These are phyloP conservation scores for Cinchona pubescens DNA, from an alignment of 257 asterid species.

Conservation along the genomic window DNA sequence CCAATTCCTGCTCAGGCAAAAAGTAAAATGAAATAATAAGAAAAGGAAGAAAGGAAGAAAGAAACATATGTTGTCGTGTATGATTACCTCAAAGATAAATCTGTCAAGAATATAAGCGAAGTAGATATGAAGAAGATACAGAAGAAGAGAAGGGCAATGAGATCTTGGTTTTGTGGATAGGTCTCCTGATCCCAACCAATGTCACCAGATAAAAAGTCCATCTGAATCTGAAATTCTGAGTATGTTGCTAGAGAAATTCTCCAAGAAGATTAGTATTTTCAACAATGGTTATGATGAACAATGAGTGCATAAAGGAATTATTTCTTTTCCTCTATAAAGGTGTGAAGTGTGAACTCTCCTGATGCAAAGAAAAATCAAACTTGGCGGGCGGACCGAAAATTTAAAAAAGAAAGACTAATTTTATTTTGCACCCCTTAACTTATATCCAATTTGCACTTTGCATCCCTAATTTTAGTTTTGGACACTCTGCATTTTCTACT, in stretches of 20 bases:
- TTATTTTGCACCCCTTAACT: too few relatives aligned
- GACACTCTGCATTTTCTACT: too few relatives aligned
- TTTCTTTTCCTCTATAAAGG: neutral
- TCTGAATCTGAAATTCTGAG: neutral
- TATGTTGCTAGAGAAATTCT: neutral
- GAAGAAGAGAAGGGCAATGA: conserved; percentile 18
- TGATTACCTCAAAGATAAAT: conserved; percentile 28
- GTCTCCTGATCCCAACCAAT: conserved; percentile 26
- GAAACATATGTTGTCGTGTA: neutral
- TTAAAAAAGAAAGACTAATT: too few relatives aligned
- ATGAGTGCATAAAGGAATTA: neutral
- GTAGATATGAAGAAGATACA: conserved; percentile 19
- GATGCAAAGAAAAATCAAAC: conserved; percentile 3
- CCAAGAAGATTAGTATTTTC: neutral
- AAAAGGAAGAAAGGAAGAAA: neutral
- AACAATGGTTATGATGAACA: neutral
- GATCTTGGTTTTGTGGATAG: conserved; percentile 26
- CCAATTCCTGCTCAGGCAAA: too few relatives aligned
- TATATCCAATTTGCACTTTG: too few relatives aligned
- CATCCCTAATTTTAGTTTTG: too few relatives aligned
- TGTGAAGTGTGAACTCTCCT: too few relatives aligned
- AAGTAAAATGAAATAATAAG: neutral
- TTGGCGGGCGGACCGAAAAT: neutral
- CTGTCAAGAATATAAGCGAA: conserved; percentile 26
- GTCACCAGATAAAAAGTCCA: conserved; percentile 1